Evolutionary conservation across 306 rosid genomes (phyloP).

Genomic region (Urtica urens): DNA sequence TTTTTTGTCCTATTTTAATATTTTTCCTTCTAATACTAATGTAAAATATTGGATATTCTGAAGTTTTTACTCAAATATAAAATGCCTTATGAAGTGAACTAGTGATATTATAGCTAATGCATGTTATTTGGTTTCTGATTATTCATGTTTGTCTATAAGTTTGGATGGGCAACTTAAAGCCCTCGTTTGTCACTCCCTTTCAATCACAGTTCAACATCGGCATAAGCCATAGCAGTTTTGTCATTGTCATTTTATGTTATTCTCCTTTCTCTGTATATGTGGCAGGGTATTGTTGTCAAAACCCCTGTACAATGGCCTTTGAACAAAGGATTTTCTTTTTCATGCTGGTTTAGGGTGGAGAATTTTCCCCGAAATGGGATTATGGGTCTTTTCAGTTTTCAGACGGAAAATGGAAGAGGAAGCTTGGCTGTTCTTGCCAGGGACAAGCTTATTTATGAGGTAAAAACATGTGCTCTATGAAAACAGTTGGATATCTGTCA

Average conservation of each 20-base stretch:
- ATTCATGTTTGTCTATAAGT: too few species aligned
- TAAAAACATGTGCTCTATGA: conserved; percentile 23
- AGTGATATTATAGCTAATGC: too few species aligned
- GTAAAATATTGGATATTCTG: too few species aligned
- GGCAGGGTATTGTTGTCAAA: conserved; percentile 73
- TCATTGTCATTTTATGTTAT: conserved; percentile 9
- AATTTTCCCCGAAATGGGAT: conserved; percentile 76
- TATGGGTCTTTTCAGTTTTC: conserved; percentile 93
- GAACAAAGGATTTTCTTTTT: conserved; percentile 80
- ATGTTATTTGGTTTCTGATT: too few species aligned
- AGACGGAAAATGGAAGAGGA: conserved; percentile 85
- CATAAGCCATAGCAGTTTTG: conserved; percentile 1
- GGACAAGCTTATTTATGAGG: conserved; percentile 82
- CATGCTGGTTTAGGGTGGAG: conserved; percentile 95
- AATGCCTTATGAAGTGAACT: too few species aligned
- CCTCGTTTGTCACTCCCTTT: too few species aligned
- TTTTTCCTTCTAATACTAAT: too few species aligned
- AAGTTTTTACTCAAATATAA: too few species aligned
- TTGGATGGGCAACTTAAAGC: too few species aligned
- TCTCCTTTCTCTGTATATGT: conserved; percentile 24
- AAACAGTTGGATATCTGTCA: too few species aligned
- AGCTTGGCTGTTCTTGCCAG: conserved; percentile 66
- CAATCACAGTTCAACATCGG: too few species aligned
- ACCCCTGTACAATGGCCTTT: conserved; percentile 95
- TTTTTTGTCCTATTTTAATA: too few species aligned